Percentiles rank a stretch among this genome's conserved stretches.
phyloP scores from a whole-genome alignment of 78 protist species.

The Dictyostelium firmibasis region DNA sequence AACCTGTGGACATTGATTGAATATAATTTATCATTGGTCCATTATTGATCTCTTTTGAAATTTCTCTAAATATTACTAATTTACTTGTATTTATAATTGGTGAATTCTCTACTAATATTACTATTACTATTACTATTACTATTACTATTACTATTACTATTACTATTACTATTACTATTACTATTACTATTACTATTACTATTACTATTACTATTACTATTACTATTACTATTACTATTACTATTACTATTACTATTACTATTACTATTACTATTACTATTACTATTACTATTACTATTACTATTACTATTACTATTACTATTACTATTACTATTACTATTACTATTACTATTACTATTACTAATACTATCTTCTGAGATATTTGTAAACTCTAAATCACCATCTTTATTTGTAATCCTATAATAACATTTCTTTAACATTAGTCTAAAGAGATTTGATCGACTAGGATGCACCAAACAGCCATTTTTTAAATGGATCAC shows the following conservation, averaged over 20 bases:
- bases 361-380: not conserved
- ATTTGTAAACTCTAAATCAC: not conserved
- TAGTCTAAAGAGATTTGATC: not conserved
- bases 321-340: no score
- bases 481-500: not conserved
- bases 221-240: no score
- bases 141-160: no score
- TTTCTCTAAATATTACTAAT: conserved; percentile 29
- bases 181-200: no score
- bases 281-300: no score
- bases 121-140: no score
- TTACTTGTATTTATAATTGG: conserved; percentile 4
- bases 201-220: no score
- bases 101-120: not conserved
- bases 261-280: no score
- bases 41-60: conserved; percentile 27
- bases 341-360: no score
- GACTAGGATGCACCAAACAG: conserved; percentile 3
- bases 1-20: not conserved
- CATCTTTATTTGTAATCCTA: not conserved
- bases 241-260: no score
- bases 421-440: not conserved
- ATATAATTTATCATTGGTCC: not conserved
- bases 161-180: no score
- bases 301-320: no score